Evolutionary conservation across 495 filamentous ascomycete species (phyloP).

Genomic region (Chaetomium tenue): DNA sequence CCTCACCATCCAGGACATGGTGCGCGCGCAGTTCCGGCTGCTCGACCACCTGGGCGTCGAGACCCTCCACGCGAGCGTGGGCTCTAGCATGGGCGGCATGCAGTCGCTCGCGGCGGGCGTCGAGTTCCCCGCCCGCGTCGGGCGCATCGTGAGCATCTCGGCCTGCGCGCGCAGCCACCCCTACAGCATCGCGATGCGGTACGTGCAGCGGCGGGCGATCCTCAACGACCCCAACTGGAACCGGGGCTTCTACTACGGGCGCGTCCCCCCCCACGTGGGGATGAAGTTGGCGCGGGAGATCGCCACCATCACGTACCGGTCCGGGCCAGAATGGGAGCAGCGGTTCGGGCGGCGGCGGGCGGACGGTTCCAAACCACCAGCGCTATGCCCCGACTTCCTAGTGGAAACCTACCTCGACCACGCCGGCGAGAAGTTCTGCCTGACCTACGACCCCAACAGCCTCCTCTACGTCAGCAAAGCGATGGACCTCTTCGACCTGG

Average conservation of each 20-base stretch:
- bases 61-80: constrained; percentile 87
- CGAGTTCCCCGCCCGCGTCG: constrained; percentile 76
- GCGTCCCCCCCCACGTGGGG: constrained; percentile 85
- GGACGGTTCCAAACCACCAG: constrained; percentile 80
- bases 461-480: constrained; percentile 96
- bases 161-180: constrained; percentile 95
- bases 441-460: constrained; percentile 98
- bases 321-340: constrained; percentile 96
- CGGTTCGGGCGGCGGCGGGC: constrained; percentile 87
- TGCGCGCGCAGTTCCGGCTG: constrained; percentile 87
- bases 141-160: constrained; percentile 82
- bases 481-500: constrained; percentile 97
- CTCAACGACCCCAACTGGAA: constrained; percentile 99
- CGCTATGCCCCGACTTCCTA: constrained; percentile 92
- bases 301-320: constrained; percentile 95
- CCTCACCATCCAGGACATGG: constrained; percentile 96
- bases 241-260: constrained; percentile 92
- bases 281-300: constrained; percentile 99
- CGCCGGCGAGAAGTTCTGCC: constrained; percentile 96
- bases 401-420: constrained; percentile 99
- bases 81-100: constrained; percentile 98
- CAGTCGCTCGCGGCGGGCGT: constrained; percentile 91
- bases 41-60: constrained; percentile 76
- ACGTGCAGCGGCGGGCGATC: constrained; percentile 93
- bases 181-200: constrained; percentile 98